Conservation (phyloP, 805 yeast species). For the Alloascoidea hylecoeti region DNA sequence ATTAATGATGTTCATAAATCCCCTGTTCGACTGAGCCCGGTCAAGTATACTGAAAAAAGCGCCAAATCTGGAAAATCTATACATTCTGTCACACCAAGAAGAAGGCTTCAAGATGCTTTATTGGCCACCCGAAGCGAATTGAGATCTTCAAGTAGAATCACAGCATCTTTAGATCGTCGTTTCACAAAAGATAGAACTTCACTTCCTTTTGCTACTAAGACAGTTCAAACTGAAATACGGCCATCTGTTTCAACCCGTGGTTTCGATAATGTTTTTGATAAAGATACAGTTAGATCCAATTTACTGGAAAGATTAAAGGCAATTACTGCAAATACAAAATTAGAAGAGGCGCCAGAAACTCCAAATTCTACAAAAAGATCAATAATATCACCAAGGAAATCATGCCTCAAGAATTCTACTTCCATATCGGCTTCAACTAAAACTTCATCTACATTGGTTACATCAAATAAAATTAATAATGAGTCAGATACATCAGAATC, state of each 20-base stretch:
- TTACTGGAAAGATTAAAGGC: constrained; percentile 1
- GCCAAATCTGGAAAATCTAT: too few relatives aligned
- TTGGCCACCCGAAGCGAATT: not conserved
- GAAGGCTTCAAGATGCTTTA: not conserved
- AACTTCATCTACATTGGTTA: too few relatives aligned
- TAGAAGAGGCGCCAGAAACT: not conserved
- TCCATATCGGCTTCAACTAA: too few relatives aligned
- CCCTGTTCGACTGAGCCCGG: not conserved
- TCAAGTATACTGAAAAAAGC: too few relatives aligned
- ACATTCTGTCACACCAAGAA: not conserved
- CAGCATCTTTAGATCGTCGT: too few relatives aligned
- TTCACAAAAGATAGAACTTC: too few relatives aligned
- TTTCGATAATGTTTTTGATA: not conserved
- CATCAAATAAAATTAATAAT: too few relatives aligned
- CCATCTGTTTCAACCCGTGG: too few relatives aligned
- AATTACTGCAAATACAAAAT: not conserved
- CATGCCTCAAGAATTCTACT: constrained; percentile 1
- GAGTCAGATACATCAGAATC: not conserved
- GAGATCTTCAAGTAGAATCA: too few relatives aligned
- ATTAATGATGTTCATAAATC: too few relatives aligned
- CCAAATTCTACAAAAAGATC: not conserved
- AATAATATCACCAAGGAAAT: constrained; percentile 1
- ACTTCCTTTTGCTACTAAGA: too few relatives aligned
- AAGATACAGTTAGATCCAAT: not conserved
- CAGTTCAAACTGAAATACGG: too few relatives aligned